Base-by-base conservation (phyloP, 495 filamentous ascomycete genomes). In the Penicillium goetzii region DNA sequence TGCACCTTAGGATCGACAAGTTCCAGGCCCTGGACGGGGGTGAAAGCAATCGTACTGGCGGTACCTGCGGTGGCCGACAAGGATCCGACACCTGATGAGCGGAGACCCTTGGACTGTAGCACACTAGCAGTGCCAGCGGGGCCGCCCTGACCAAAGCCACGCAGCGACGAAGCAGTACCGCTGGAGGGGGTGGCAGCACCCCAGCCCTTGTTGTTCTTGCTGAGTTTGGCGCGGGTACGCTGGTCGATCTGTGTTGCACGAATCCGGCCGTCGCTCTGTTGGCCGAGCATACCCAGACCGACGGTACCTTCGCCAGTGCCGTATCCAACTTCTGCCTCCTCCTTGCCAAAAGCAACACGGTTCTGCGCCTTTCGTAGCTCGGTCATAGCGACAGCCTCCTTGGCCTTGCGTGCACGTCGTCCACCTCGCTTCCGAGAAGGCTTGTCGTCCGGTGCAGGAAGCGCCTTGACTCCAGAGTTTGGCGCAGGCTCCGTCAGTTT, bases 201-300 rank as follows among this genome's bases (percentile, higher is more conserved):
- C 96, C 96, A 99, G 49, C 95, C 96, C 70, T 96, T 92, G 78
- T 95, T 95, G 81, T 94, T 96, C 68, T 96, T 94, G 72, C 89
- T 92, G 32, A 98, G 85, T 73, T 92, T 96, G 38, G 96, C 95
- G 55, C 91, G 84, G 21, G 95, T 99, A 47, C 93, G 86, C 68
- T 96, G 91, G 72, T 99, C 96, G 70, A 98, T 91, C 74, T 97
- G 92, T 30, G 90, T 81, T 17, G 86, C 89, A 41, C 95, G 89
- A 60, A 99, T 90, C 12, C 91, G 89, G 28, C 95, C 96, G 60
- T 90, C 92, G 73, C 93, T 89, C 56, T 88, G 80, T 72, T 92
- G 89, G 9, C 95, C 95, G 53, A 99, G 89, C 96, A 98, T 98
- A 56, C 95, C 95, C 67, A 99, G 75, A 28, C 95, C 95, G 61